phyloP scores from a whole-genome alignment of 257 asterid species.

The Solanum rostratum region DNA sequence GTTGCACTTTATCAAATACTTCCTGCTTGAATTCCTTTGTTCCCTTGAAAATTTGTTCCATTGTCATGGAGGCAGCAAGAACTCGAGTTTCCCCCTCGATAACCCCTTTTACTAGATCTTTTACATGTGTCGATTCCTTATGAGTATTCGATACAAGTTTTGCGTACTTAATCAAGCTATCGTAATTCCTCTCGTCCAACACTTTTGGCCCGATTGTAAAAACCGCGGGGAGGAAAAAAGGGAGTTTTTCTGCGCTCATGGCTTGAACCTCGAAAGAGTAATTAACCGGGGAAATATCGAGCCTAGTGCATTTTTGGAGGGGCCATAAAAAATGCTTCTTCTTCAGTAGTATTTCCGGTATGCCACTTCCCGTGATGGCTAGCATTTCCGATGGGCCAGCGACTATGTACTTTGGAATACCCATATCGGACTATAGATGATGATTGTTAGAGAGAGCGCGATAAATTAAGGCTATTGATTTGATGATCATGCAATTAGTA shows the following conservation, averaged over 20 bases:
- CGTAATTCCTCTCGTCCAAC: slow-evolving; percentile 11
- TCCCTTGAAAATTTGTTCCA: slow-evolving; percentile 50
- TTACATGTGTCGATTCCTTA: slow-evolving; percentile 39
- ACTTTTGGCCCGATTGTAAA: slow-evolving; percentile 56
- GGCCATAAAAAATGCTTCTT: neutral
- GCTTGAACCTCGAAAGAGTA: slow-evolving; percentile 67
- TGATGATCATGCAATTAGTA: neutral
- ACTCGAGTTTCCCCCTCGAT: slow-evolving; percentile 73
- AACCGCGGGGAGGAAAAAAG: slow-evolving; percentile 58
- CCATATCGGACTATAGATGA: neutral
- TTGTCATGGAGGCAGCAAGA: slow-evolving; percentile 60
- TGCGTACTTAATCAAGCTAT: slow-evolving; percentile 43
- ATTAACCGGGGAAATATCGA: slow-evolving; percentile 51
- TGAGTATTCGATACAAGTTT: slow-evolving; percentile 49
- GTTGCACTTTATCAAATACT: slow-evolving; percentile 57
- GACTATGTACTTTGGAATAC: neutral
- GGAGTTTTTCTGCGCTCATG: slow-evolving; percentile 71
- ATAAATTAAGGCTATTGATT: neutral
- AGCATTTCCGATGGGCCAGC: neutral
- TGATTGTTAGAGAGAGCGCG: neutral
- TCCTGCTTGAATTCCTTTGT: slow-evolving; percentile 49
- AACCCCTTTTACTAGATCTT: slow-evolving; percentile 50
- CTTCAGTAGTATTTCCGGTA: neutral
- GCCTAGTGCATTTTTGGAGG: slow-evolving; percentile 7
- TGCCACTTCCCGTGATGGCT: neutral